These are phyloP conservation scores for Botrytis squamosa DNA, from an alignment of 2,329 filamentous ascomycete species.

Conservation along the genomic window DNA sequence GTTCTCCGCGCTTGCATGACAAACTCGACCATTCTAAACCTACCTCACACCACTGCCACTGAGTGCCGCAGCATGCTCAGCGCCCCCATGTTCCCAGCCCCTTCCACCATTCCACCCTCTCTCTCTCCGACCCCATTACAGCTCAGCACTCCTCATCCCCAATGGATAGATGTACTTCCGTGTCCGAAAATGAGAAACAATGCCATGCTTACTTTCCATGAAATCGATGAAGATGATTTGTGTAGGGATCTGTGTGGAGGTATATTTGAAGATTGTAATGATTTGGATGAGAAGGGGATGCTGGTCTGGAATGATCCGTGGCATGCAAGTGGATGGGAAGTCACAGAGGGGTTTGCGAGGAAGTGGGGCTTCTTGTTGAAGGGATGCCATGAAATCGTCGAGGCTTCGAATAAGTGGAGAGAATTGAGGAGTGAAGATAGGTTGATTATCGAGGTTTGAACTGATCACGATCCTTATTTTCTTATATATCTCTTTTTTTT, in stretches of 20 bases:
- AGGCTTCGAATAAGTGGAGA: slow-evolving; percentile 43
- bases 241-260: slow-evolving; percentile 46
- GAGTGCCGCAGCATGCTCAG: slow-evolving; percentile 40
- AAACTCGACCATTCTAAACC: slow-evolving; percentile 42
- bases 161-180: slow-evolving; percentile 47
- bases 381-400: slow-evolving; percentile 34
- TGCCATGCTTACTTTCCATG: slow-evolving; percentile 41
- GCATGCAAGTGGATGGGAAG: slow-evolving; percentile 44
- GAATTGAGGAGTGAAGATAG: slow-evolving; percentile 38
- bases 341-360: slow-evolving; percentile 44
- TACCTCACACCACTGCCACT: slow-evolving; percentile 33
- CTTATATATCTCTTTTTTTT: not conserved
- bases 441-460: not conserved
- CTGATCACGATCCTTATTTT: not conserved
- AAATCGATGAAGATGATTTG: slow-evolving; percentile 46
- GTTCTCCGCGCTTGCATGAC: slow-evolving; percentile 41
- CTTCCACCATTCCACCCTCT: slow-evolving; percentile 38
- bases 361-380: slow-evolving; percentile 42
- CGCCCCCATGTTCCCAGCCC: slow-evolving; percentile 38
- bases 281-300: slow-evolving; percentile 43
- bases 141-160: slow-evolving; percentile 41
- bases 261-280: slow-evolving; percentile 46
- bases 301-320: slow-evolving; percentile 47
- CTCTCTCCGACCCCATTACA: slow-evolving; percentile 44
- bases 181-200: slow-evolving; percentile 43